These are phyloP conservation scores for Larix kaempferi DNA, from an alignment of 75 land plant genomes.

Conservation along the genomic window DNA sequence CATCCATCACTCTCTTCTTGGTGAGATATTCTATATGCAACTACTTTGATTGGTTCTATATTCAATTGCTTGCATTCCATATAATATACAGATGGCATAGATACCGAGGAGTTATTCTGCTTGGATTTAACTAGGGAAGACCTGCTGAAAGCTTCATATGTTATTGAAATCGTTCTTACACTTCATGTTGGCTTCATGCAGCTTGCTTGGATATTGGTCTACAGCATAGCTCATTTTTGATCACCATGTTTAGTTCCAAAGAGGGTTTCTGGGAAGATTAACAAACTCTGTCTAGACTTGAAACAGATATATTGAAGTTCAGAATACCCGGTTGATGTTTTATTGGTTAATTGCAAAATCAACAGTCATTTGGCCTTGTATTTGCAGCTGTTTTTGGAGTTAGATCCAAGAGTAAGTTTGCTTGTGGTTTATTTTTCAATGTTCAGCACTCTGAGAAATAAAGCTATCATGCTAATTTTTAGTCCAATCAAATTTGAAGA, in stretches of 20 bases:
- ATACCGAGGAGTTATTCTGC: neutral
- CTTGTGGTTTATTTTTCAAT: no score
- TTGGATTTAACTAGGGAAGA: neutral
- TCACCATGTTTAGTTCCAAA: neutral
- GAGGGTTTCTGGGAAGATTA: no score
- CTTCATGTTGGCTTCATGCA: slow-evolving; percentile 32
- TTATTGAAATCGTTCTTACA: neutral
- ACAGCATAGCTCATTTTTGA: slow-evolving; percentile 91
- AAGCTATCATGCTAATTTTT: no score
- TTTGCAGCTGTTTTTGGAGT: no score
- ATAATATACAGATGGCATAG: neutral
- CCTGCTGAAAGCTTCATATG: neutral
- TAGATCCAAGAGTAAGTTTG: no score
- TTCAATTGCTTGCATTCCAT: neutral
- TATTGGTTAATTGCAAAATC: no score
- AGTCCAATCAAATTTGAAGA: no score
- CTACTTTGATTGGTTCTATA: neutral
- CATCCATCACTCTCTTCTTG: slow-evolving; percentile 85
- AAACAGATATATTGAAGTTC: no score
- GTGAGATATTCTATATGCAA: slow-evolving; percentile 25
- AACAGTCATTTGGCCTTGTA: no score
- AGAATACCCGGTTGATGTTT: no score
- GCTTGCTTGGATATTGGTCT: slow-evolving; percentile 90
- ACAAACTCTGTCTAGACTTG: no score
- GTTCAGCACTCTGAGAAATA: no score